Evolutionary conservation across 176 grass and related monocot species (phyloP).

Genomic region (Ensete ventricosum): DNA sequence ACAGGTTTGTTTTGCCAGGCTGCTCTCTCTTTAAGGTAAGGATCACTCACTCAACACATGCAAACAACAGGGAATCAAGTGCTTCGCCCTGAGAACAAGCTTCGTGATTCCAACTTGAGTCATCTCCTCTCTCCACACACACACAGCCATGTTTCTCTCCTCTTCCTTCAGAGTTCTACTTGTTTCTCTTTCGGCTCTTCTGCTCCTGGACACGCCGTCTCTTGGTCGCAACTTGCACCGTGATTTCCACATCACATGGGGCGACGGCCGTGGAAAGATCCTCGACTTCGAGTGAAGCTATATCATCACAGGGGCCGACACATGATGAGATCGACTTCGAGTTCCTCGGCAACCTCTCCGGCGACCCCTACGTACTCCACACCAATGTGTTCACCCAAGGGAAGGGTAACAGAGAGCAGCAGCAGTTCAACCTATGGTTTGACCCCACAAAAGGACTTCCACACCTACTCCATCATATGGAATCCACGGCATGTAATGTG

Average conservation of each 20-base stretch:
- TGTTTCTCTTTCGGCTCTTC: no score
- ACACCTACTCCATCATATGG: conserved; percentile 9
- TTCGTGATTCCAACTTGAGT: no score
- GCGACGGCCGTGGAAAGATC: conserved; percentile 6
- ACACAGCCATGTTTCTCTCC: no score
- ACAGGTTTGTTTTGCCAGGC: no score
- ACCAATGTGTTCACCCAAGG: conserved; percentile 4
- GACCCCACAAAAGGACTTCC: conserved; percentile 11
- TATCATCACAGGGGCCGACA: neutral
- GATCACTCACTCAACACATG: no score
- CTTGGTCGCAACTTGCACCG: neutral
- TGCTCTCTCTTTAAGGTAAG: no score
- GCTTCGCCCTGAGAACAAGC: no score
- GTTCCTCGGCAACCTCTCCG: conserved; percentile 5
- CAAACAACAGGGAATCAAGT: no score
- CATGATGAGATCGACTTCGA: conserved; percentile 14
- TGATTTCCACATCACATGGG: neutral
- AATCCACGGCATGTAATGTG: neutral
- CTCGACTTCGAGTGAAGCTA: neutral
- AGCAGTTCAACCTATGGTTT: conserved; percentile 11
- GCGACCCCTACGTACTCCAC: neutral
- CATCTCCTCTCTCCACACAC: no score
- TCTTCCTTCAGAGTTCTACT: no score
- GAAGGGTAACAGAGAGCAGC: conserved; percentile 4
- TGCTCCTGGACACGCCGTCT: no score